Base-by-base conservation (phyloP, 1,284 basidiomycete species). In the Cutaneotrichosporon arboriforme region DNA sequence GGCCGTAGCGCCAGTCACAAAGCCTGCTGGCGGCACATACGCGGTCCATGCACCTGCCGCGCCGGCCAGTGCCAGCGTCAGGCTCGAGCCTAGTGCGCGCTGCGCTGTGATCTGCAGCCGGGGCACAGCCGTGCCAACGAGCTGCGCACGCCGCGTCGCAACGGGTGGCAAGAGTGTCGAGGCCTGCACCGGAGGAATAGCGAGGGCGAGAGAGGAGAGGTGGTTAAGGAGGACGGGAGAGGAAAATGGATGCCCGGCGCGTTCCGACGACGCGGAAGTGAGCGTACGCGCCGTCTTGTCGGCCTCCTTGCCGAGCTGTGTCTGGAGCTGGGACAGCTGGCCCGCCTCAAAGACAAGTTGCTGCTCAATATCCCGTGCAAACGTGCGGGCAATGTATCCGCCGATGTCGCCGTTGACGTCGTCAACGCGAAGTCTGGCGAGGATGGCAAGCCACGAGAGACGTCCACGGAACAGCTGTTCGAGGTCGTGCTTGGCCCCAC, bases 331-430 rank as follows among this genome's bases (percentile, higher is more conserved):
- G n/a, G 80, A 71, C n/a, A 88, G 75, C 46, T 81, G 77, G 14
- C 87, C 88, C 1, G 84, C 80, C 59, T 88, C 83, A 58, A 83
- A 81, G 17, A 85, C 78, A 34, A 90, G 78, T 86, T 89, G 79
- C 57, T 79, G 77, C 66, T 89, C 84, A 12, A 90, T 76, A 4
- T 81, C 81, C 56, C 73, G 76, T 54, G 83, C 86, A 82, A 87
- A 89, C 2, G 77, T 70, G 38, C 74, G 73, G 38, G 80, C 76
- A 9, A 87, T 70, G 36, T 82, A 80, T 13, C 76, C 62, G 1
- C 74, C 76, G 9, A 91, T 71, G 26, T 83, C 78, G 34, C 76
- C 71, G 9, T 79, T 82, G 17, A 89, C 80, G 56, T 89, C 88
- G 66, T 91, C 89, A 1, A 87, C 81, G 8, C 80, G 74, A 77